Conservation (phyloP, 345 rosid genomes). For the Arabis hirsuta region DNA sequence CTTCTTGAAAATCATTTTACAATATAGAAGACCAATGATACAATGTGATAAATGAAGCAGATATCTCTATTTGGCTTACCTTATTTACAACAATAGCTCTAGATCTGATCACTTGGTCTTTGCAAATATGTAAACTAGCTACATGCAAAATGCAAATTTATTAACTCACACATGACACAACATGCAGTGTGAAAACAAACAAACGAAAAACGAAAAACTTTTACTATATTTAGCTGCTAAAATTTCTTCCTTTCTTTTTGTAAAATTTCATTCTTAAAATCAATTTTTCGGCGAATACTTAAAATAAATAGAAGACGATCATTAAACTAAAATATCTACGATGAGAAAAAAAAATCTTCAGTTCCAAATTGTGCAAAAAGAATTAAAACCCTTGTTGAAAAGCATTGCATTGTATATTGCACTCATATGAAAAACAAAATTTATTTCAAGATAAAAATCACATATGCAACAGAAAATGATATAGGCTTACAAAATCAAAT, state of each 20-base stretch:
- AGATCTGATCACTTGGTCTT: constrained; percentile 31
- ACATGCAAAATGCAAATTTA: constrained; percentile 10
- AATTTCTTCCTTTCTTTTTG: not conserved
- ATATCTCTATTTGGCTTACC: constrained; percentile 22
- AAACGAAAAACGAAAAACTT: not conserved
- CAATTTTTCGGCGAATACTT: not conserved
- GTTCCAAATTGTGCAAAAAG: not conserved
- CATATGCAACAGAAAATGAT: not conserved
- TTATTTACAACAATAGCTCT: not conserved
- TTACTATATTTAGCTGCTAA: not conserved
- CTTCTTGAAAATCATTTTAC: not conserved
- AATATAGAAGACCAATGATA: constrained; percentile 4
- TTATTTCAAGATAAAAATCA: not conserved
- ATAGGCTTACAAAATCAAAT: not conserved
- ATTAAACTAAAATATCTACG: not conserved
- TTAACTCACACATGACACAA: not conserved
- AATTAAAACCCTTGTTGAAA: not conserved
- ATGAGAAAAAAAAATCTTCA: not conserved
- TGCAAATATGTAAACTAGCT: constrained; percentile 16
- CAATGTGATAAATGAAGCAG: constrained; percentile 7
- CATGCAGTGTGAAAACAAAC: not conserved
- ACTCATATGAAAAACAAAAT: not conserved
- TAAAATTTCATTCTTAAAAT: not conserved
- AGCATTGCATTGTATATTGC: not conserved
- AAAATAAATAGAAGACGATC: not conserved